These are phyloP conservation scores for Dryadomyces sulphureus DNA, from an alignment of 2,329 filamentous ascomycete genomes.

Conservation along the genomic window DNA sequence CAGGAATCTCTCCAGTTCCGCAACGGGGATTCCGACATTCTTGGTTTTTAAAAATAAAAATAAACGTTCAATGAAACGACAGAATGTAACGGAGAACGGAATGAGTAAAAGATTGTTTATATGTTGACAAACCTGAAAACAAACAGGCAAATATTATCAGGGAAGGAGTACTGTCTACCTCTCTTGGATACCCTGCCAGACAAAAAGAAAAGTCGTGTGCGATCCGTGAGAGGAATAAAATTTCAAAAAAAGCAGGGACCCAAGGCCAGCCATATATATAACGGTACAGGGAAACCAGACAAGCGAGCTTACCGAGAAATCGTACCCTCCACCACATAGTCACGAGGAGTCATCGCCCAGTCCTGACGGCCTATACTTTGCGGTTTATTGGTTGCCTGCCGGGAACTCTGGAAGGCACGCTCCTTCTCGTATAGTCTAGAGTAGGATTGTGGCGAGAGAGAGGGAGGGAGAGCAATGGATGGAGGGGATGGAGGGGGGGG, in stretches of 20 bases:
- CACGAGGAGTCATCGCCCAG: neutral
- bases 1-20: slow-evolving; percentile 27
- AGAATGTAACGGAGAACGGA: neutral
- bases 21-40: neutral
- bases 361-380: neutral
- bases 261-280: too few species aligned
- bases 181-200: neutral
- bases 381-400: neutral
- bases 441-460: neutral
- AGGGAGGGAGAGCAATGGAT: neutral
- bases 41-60: neutral
- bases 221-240: neutral
- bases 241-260: too few species aligned
- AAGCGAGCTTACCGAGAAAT: neutral
- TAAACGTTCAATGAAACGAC: neutral
- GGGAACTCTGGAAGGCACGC: neutral
- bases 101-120: neutral
- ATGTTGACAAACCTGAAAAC: too few species aligned
- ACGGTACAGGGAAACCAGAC: neutral
- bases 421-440: neutral
- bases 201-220: neutral
- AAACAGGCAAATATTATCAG: neutral
- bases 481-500: neutral
- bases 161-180: neutral
- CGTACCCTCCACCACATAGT: slow-evolving; percentile 7